Percentiles rank a stretch among this genome's conserved stretches.
Conservation (phyloP, 2,329 filamentous ascomycete species). For the Hypoxylon sp. region DNA sequence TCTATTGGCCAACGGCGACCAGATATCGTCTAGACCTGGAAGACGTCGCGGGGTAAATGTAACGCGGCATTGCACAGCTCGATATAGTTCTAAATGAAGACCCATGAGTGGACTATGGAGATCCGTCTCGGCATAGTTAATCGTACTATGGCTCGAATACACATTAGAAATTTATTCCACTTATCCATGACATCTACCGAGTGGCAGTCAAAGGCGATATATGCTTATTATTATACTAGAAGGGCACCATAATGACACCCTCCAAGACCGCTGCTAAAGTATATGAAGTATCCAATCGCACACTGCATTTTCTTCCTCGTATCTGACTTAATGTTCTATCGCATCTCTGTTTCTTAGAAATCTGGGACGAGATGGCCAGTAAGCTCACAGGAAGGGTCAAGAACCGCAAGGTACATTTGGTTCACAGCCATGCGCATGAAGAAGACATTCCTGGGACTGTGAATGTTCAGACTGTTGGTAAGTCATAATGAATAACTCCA, state of each 20-base stretch:
- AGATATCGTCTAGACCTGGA: conserved; percentile 25
- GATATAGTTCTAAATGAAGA: conserved; percentile 28
- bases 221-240: not conserved
- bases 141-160: conserved; percentile 8
- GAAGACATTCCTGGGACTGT: conserved; percentile 70
- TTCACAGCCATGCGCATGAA: conserved; percentile 67
- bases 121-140: conserved; percentile 22
- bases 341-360: conserved; percentile 10
- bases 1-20: conserved; percentile 14
- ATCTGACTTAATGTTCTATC: not conserved
- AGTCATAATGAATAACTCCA: conserved; percentile 25
- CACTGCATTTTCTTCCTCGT: not conserved
- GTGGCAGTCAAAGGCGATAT: conserved; percentile 4
- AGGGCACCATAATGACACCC: conserved; percentile 5
- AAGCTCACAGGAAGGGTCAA: conserved; percentile 4
- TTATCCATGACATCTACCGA: conserved; percentile 31
- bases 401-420: conserved; percentile 28
- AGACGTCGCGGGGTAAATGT: conserved; percentile 47
- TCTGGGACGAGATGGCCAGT: conserved; percentile 31
- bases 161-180: conserved; percentile 5
- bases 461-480: conserved; percentile 60
- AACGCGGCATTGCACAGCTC: conserved; percentile 27
- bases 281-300: conserved; percentile 3
- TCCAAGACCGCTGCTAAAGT: not conserved
- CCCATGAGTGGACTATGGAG: conserved; percentile 14